These are phyloP conservation scores for Lepidium aucheri DNA, from an alignment of 345 rosid genomes.

Conservation along the genomic window DNA sequence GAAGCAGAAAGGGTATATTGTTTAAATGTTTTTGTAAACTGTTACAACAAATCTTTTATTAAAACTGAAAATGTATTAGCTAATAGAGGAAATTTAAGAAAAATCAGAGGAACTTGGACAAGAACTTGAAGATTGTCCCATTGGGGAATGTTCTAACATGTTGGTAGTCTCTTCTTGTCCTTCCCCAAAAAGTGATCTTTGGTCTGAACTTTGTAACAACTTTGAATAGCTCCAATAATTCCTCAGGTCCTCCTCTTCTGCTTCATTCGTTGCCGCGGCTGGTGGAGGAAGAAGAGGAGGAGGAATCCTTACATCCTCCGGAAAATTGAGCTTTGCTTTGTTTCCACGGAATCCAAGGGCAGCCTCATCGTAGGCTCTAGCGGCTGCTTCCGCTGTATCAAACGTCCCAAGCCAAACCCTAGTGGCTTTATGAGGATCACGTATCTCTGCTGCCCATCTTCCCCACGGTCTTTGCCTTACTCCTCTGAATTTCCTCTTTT, in stretches of 20 bases:
- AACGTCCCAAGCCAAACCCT: conserved; percentile 91
- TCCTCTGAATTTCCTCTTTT: conserved; percentile 64
- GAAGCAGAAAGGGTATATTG: no score
- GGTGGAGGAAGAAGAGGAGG: conserved; percentile 6
- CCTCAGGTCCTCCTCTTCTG: conserved; percentile 5
- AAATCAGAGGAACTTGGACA: background rate
- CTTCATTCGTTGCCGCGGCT: conserved; percentile 2
- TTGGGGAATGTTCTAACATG: background rate
- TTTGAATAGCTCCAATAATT: conserved; percentile 49
- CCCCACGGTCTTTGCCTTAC: conserved; percentile 93
- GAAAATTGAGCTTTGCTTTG: conserved; percentile 82
- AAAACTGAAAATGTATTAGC: background rate
- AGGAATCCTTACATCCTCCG: conserved; percentile 43
- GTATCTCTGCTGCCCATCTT: conserved; percentile 90
- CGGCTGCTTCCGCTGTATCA: conserved; percentile 78
- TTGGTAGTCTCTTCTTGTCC: conserved; percentile 1
- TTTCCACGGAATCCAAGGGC: conserved; percentile 79
- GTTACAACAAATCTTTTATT: background rate
- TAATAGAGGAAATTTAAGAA: background rate
- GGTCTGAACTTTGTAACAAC: conserved; percentile 36
- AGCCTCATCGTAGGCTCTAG: conserved; percentile 84
- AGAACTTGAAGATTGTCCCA: background rate
- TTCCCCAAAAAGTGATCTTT: background rate
- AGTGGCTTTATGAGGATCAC: conserved; percentile 76
- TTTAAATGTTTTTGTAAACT: background rate